Evolutionary conservation across 1,139 yeast species (phyloP).

Genomic region (Diutina neorugosa): DNA sequence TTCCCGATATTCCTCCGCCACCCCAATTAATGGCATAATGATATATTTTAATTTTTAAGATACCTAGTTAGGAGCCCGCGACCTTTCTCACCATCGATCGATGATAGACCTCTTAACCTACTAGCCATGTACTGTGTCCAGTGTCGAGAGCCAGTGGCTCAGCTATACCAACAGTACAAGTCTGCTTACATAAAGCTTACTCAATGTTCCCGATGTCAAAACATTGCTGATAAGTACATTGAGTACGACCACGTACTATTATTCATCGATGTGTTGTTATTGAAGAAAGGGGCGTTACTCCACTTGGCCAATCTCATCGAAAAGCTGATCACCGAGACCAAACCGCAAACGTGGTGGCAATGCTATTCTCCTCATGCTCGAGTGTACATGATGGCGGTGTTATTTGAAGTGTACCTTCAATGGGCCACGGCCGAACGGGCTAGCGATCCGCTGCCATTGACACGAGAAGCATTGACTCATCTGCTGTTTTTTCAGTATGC

Average conservation of each 20-base stretch:
- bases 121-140: constrained; percentile 77
- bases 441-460: constrained; percentile 14
- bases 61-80: not conserved
- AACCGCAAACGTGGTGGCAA: constrained; percentile 4
- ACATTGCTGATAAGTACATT: constrained; percentile 80
- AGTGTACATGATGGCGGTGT: constrained; percentile 47
- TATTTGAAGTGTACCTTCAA: constrained; percentile 82
- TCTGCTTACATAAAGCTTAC: constrained; percentile 73
- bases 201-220: constrained; percentile 60
- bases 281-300: constrained; percentile 83
- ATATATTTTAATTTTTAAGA: not conserved
- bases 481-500: constrained; percentile 49
- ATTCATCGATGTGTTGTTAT: constrained; percentile 68
- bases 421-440: constrained; percentile 87
- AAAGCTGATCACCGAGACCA: constrained; percentile 9
- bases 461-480: constrained; percentile 26
- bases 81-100: not conserved
- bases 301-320: constrained; percentile 73
- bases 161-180: constrained; percentile 62
- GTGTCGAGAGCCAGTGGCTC: constrained; percentile 29
- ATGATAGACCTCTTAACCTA: not conserved
- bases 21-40: not conserved
- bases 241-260: constrained; percentile 80
- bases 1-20: not conserved
- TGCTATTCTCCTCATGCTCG: constrained; percentile 26